Evolutionary conservation across 805 yeast genomes (phyloP).

Genomic region (Spathaspora passalidarum): DNA sequence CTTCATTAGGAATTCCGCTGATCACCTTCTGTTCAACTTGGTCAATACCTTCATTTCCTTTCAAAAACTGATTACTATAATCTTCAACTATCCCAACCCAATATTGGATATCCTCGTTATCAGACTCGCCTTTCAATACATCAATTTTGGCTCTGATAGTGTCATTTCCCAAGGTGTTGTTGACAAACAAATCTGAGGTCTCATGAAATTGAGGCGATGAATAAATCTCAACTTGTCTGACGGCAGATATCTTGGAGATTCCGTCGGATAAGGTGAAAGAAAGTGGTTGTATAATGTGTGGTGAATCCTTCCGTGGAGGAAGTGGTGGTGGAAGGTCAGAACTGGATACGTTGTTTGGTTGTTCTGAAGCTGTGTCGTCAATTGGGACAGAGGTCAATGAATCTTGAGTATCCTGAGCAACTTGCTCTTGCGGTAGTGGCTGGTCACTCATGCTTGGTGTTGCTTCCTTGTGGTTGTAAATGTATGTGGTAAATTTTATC

Average conservation of each 20-base stretch:
- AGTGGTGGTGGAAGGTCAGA: background rate
- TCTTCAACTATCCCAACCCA: constrained; percentile 10
- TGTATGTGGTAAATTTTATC: no score
- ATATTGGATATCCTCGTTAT: constrained; percentile 1
- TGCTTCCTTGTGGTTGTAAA: no score
- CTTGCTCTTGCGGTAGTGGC: no score
- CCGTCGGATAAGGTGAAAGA: constrained; percentile 7
- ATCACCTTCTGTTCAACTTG: constrained; percentile 21
- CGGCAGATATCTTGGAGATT: constrained; percentile 19
- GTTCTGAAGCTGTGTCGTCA: background rate
- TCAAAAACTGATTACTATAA: constrained; percentile 5
- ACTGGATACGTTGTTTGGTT: background rate
- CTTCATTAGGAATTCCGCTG: constrained; percentile 27
- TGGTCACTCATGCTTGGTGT: no score
- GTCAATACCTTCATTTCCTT: constrained; percentile 1
- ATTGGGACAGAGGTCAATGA: no score
- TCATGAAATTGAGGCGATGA: constrained; percentile 25
- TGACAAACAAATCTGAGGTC: constrained; percentile 21
- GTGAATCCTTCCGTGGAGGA: no score
- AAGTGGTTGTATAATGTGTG: background rate
- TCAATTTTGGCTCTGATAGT: constrained; percentile 7
- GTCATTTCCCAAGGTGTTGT: constrained; percentile 9
- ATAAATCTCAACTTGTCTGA: constrained; percentile 24
- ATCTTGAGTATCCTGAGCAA: no score
- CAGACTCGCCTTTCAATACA: constrained; percentile 1